Conservation (phyloP, 805 yeast species). For the Tetrapisispora iriomotensis region DNA sequence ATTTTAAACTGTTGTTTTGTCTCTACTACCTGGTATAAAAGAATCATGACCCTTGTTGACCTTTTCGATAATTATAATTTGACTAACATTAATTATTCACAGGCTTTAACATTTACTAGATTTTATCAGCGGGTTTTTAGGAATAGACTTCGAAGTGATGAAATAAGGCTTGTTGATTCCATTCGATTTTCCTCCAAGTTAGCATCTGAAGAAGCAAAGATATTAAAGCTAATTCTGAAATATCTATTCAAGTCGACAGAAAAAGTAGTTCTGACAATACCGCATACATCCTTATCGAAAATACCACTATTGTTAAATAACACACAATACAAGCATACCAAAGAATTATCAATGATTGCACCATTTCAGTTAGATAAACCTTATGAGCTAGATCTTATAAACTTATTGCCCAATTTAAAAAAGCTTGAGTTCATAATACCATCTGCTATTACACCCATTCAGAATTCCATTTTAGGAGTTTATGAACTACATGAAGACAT, state of each 20-base stretch:
- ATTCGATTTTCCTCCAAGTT: slow-evolving; percentile 15
- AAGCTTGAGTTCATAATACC: slow-evolving; percentile 17
- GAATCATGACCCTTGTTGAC: slow-evolving; percentile 11
- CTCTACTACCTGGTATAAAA: slow-evolving; percentile 17
- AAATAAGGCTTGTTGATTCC: slow-evolving; percentile 3
- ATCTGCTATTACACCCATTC: slow-evolving; percentile 11
- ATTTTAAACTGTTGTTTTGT: slow-evolving; percentile 12
- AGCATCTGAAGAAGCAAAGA: slow-evolving; percentile 18
- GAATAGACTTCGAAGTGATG: neutral
- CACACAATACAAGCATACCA: neutral
- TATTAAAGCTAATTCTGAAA: neutral
- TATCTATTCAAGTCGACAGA: neutral
- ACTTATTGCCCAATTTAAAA: slow-evolving; percentile 11
- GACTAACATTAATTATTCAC: slow-evolving; percentile 9
- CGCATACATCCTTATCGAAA: slow-evolving; percentile 12
- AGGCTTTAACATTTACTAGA: slow-evolving; percentile 10
- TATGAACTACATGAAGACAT: slow-evolving; percentile 1
- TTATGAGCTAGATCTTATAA: slow-evolving; percentile 13
- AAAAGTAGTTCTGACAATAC: slow-evolving; percentile 11
- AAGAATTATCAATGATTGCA: slow-evolving; percentile 14
- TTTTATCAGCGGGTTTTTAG: slow-evolving; percentile 9
- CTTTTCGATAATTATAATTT: slow-evolving; percentile 15
- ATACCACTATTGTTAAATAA: neutral
- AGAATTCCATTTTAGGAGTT: neutral
- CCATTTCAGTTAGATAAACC: slow-evolving; percentile 15